Conservation (phyloP, 164 flowering plant species). For the Macadamia tetraphylla region DNA sequence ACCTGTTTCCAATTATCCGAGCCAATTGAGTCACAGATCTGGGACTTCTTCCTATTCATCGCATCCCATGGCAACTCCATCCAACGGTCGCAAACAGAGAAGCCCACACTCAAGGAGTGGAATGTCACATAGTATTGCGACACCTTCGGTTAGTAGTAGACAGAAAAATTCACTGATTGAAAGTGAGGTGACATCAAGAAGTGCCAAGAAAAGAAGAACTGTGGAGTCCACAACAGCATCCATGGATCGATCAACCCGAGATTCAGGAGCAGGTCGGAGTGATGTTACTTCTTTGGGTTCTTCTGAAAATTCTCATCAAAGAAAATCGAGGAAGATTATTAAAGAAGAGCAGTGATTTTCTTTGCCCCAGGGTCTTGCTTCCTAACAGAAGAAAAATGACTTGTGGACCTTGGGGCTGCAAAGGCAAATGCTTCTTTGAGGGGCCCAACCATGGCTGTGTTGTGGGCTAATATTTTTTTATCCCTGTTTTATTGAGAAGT, state of each 20-base stretch:
- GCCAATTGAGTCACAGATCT: too few relatives aligned
- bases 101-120: conserved; percentile 17
- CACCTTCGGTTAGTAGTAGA: conserved; percentile 33
- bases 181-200: conserved; percentile 24
- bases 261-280: conserved; percentile 36
- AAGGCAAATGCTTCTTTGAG: too few relatives aligned
- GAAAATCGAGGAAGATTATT: conserved; percentile 28
- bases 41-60: too few relatives aligned
- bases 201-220: conserved; percentile 25
- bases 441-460: too few relatives aligned
- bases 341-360: neutral
- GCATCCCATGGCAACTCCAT: conserved; percentile 17
- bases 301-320: conserved; percentile 22
- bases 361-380: too few relatives aligned
- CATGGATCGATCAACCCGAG: conserved; percentile 20
- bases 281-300: conserved; percentile 28
- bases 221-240: conserved; percentile 16
- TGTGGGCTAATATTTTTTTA: too few relatives aligned
- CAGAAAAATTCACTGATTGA: conserved; percentile 29
- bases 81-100: conserved; percentile 22
- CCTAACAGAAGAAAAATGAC: too few relatives aligned
- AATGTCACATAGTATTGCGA: conserved; percentile 10
- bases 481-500: too few relatives aligned
- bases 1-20: too few relatives aligned
- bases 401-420: too few relatives aligned